These are phyloP conservation scores for Aspergillus carbonarius DNA, from an alignment of 2,329 filamentous ascomycete genomes.

Conservation along the genomic window DNA sequence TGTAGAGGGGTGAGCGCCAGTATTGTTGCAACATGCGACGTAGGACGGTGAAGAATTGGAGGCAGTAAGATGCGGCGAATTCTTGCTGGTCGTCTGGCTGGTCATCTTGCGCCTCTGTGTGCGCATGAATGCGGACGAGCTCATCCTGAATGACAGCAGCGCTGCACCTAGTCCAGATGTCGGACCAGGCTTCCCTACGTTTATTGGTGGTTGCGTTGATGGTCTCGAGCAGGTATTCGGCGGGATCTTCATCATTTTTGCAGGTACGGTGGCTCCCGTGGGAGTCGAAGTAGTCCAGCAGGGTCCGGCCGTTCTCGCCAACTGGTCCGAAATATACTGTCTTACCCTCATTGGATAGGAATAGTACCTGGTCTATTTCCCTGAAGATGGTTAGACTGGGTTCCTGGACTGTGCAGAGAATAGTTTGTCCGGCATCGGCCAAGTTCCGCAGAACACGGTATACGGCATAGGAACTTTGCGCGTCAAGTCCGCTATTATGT, in stretches of 20 bases:
- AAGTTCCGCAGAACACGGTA: conserved; percentile 80
- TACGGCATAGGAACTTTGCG: conserved; percentile 88
- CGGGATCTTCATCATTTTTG: conserved; percentile 63
- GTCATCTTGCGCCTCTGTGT: conserved; percentile 39
- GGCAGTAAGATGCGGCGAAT: conserved; percentile 70
- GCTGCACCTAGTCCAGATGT: conserved; percentile 59
- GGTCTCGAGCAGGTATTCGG: conserved; percentile 67
- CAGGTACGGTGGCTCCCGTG: conserved; percentile 59
- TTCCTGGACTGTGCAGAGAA: conserved; percentile 92
- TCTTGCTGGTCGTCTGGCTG: conserved; percentile 60
- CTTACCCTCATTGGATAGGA: conserved; percentile 63
- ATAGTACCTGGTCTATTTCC: conserved; percentile 65
- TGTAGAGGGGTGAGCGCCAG: conserved; percentile 82
- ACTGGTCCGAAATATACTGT: conserved; percentile 69
- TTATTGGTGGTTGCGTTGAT: conserved; percentile 47
- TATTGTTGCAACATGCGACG: conserved; percentile 82
- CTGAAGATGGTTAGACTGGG: conserved; percentile 89
- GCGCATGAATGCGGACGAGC: conserved; percentile 55
- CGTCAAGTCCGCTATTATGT: conserved; percentile 71
- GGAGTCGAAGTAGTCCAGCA: conserved; percentile 64
- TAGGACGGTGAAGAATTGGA: conserved; percentile 66
- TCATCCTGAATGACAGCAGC: conserved; percentile 57
- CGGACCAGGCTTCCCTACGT: conserved; percentile 56
- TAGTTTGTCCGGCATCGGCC: conserved; percentile 79
- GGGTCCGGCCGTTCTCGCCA: conserved; percentile 55